Evolutionary conservation across 805 yeast species (phyloP).

Genomic region (Candida michaelii): DNA sequence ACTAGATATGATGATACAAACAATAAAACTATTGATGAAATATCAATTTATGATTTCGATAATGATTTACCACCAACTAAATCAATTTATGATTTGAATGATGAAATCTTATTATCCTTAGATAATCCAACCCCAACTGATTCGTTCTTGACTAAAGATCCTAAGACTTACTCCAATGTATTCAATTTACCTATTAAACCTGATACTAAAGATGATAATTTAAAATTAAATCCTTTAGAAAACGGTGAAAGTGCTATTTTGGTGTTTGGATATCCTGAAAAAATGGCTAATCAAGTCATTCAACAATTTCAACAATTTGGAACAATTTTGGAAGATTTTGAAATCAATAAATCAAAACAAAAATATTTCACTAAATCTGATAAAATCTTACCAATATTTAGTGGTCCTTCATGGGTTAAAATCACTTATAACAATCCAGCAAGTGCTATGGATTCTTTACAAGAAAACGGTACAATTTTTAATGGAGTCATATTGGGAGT

Average conservation of each 20-base stretch:
- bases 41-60: conserved; percentile 20
- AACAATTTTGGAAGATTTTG: conserved; percentile 71
- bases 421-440: conserved; percentile 74
- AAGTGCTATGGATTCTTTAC: conserved; percentile 78
- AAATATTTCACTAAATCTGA: conserved; percentile 12
- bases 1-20: conserved; percentile 28
- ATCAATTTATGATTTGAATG: conserved; percentile 50
- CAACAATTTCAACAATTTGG: conserved; percentile 81
- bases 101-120: conserved; percentile 39
- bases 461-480: conserved; percentile 74
- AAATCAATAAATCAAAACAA: conserved; percentile 24
- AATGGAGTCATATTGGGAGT: conserved; percentile 69
- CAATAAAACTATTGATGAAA: conserved; percentile 32
- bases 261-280: conserved; percentile 87
- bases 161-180: conserved; percentile 44
- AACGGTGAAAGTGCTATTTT: conserved; percentile 64
- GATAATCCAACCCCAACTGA: conserved; percentile 34
- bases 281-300: conserved; percentile 63
- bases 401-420: conserved; percentile 91
- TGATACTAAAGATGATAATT: conserved; percentile 10
- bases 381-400: conserved; percentile 61
- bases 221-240: conserved; percentile 23
- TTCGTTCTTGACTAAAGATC: conserved; percentile 47
- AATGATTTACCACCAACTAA: conserved; percentile 50
- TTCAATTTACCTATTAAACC: conserved; percentile 28